Conservation (phyloP, 1,284 basidiomycete species). For the Lentinus polychrous region DNA sequence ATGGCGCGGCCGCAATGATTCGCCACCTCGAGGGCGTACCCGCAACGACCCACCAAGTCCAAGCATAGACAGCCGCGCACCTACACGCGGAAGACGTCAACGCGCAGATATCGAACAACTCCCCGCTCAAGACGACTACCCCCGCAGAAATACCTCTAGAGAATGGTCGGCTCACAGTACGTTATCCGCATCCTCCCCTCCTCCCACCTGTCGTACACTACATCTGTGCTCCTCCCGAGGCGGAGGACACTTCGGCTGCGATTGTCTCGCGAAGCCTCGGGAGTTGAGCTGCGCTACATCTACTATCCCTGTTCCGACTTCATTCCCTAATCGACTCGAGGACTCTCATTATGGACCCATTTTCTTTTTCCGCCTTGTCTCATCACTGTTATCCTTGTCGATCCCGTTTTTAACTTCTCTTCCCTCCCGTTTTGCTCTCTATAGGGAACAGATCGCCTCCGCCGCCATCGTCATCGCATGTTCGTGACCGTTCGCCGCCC, state of each 20-base stretch:
- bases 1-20: conserved; percentile 9
- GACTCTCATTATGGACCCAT: conserved; percentile 49
- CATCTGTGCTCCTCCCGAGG: conserved; percentile 40
- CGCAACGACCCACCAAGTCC: conserved; percentile 17
- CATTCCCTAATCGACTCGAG: conserved; percentile 42
- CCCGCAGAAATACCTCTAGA: conserved; percentile 32
- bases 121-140: conserved; percentile 19
- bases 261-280: conserved; percentile 46
- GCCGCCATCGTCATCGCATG: conserved; percentile 8
- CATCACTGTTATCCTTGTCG: conserved; percentile 29
- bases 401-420: conserved; percentile 29
- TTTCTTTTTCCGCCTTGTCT: conserved; percentile 26
- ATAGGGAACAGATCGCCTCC: conserved; percentile 49
- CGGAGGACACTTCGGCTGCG: conserved; percentile 37
- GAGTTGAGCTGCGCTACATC: conserved; percentile 38
- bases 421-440: conserved; percentile 33
- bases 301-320: conserved; percentile 36
- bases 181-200: conserved; percentile 64
- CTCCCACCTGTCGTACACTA: conserved; percentile 34
- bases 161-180: conserved; percentile 60
- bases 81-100: conserved; percentile 15
- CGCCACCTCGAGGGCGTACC: conserved; percentile 13
- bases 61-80: conserved; percentile 16
- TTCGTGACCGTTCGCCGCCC: conserved; percentile 17
- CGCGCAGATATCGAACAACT: conserved; percentile 12